Evolutionary conservation across 768 basidiomycete species (phyloP), one percentile per base, ranked within the genome.

Genomic region (Suillus brevipes): DNA sequence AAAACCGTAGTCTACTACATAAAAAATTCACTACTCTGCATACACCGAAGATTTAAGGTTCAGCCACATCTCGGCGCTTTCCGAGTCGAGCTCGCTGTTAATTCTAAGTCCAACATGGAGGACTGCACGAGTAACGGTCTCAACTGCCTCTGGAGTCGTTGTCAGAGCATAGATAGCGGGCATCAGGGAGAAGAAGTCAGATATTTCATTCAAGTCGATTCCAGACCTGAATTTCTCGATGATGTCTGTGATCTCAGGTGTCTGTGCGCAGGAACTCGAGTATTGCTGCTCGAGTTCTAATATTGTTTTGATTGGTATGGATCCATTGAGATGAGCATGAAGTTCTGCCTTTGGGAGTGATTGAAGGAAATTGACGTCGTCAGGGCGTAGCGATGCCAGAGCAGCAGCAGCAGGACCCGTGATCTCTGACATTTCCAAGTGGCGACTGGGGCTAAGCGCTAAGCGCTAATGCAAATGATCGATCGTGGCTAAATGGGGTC

Each of bases 241-340:
- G 16, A 84, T 87, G n/a, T 68, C 59, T 68, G 74, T 40, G 16
- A 83, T 71, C 66, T 28, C 42, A 61, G 45, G 18, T 8, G 57
- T 40, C 8, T 20, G 57, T 12, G 38, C 5, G 8, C 37, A 28
- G 16, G 63, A 25, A 0, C 75, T n/a, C 47, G 47, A 23, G 23
- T 23, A 49, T 49, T 49, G 12, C 47, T 49, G 47, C 3, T n/a
- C 47, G 13, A 95, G 85, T 8, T 86, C 81, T 67, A 86, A 85
- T 0, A 94, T 82, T 37, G 85, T 76, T 0, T 77, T 62, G 34
- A 93, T 77, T 1, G 93, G 93, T 40, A 95, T 94, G 12, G 87
- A 94, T 0, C 92, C 92, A 68, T 94, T 94, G 5, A 94, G 83
- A 71, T 94, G 92, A 0, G 92, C 93, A 66, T 94, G 93, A 0